A percentile compares a stretch with the other conserved stretches of the same genome.
These are phyloP conservation scores for Intubia oerlemansii DNA, from an alignment of 2,329 filamentous ascomycete species.

Conservation along the genomic window DNA sequence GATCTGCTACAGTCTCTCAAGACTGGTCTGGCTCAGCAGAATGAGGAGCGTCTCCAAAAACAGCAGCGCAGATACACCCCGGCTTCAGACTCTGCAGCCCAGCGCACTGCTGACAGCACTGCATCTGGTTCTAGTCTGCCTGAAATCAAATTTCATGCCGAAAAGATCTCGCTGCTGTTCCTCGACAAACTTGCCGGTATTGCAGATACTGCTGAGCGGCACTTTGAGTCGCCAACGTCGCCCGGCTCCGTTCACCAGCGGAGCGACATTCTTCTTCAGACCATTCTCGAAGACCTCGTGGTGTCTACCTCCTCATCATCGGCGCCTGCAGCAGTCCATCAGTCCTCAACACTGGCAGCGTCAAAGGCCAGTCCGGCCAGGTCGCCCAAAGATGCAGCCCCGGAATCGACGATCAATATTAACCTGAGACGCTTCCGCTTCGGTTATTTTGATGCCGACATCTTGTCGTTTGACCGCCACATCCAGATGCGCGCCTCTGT, in stretches of 20 bases:
- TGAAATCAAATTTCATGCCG: slow-evolving; percentile 21
- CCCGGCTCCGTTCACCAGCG: slow-evolving; percentile 17
- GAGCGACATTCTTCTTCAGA: slow-evolving; percentile 29
- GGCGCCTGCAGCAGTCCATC: slow-evolving; percentile 5
- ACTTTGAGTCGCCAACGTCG: slow-evolving; percentile 17
- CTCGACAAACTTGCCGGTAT: slow-evolving; percentile 31
- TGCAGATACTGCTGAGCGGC: slow-evolving; percentile 25
- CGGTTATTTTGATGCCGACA: slow-evolving; percentile 39
- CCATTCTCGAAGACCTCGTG: slow-evolving; percentile 23
- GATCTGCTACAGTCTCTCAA: slow-evolving; percentile 18
- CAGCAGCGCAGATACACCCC: slow-evolving; percentile 2
- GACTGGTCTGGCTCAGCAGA: slow-evolving; percentile 2
- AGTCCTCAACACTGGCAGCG: not conserved
- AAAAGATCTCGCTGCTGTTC: slow-evolving; percentile 32
- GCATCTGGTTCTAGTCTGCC: slow-evolving; percentile 10
- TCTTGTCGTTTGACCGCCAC: slow-evolving; percentile 38
- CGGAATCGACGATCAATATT: slow-evolving; percentile 15
- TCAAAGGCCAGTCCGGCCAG: too few relatives aligned
- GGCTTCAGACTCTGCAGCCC: not conserved
- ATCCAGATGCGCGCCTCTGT: slow-evolving; percentile 37
- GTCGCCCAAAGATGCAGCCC: too few relatives aligned
- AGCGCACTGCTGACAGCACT: not conserved
- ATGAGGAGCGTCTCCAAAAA: slow-evolving; percentile 9
- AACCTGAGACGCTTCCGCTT: slow-evolving; percentile 36
- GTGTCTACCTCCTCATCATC: slow-evolving; percentile 12